Evolutionary conservation across 768 basidiomycete genomes (phyloP), one percentile per base, ranked within the genome.

Genomic region (Serendipita sp.): DNA sequence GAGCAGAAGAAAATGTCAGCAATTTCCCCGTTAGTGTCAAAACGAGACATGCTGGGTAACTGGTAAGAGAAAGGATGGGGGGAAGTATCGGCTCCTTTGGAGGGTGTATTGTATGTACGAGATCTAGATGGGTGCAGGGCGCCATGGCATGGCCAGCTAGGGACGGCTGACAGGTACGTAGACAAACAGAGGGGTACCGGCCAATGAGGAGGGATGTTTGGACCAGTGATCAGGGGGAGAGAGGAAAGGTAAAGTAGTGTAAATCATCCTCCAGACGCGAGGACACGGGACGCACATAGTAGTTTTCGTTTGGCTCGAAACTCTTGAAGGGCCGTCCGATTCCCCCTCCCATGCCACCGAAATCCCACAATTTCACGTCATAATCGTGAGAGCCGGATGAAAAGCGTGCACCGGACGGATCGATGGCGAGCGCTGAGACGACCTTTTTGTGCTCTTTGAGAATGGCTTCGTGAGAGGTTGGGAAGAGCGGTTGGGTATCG

Each of bases 291-390:
- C 76, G 41, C 66, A 94, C 92, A 74, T 94, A 85, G 73, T 96
- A 96, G 68, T 85, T 90, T 66, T 90, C 92, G 64, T 88, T 85
- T 65, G 93, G 89, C 71, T 99, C 96, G 84, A 89, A 98, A 67
- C 82, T 89, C 75, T 94, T 89, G 81, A 99, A 98, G 16, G 96
- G 94, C 73, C 90, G 90, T 73, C 86, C 84, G 66, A 83, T 76
- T 45, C 61, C 48, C 65, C 79, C 76, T 70, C 90, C 88, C 96
- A 99, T 99, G 16, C 96, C 96, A 68, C 95, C 95, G 73, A 98
- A 98, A 74, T 99, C 96, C 94, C 95, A 99, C 61, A 99, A 73
- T 75, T 98, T 98, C 73, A 88, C 85, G 73, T 99, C 96, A 70
- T 98, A 98, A 72, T 99, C 96, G 74, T 98, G 87, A 20, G 90